Base-by-base conservation (phyloP, 371 early-diverging fungal species). In the Circinella umbellata region DNA sequence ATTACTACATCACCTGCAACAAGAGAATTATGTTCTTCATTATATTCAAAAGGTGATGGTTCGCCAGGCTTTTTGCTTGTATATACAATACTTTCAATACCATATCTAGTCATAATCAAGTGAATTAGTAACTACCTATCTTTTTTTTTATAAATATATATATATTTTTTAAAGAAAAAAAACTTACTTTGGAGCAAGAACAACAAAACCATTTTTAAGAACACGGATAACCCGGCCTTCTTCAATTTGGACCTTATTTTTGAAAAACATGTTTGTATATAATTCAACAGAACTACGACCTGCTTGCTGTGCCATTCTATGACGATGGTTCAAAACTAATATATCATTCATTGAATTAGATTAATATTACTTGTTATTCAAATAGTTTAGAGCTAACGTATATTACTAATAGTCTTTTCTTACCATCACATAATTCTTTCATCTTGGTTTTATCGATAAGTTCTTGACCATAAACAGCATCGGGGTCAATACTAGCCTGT, bases 251-350 rank as follows among this genome's bases (percentile, higher is more conserved):
- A 83, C 86, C 83, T 95, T 95, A 78, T 91, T 92, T 78, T 91
- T 94, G 86, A 99, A 97, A 85, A 92, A 97, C 69, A 97, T 72
- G 74, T 96, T 91, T 0, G 99, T 98, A 83, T 89, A 98, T 11
- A 99, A 82, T 81, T 96, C 98, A 8, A 96, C 95, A 4, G 96
- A 96, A 64, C 95, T 92, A 36, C 99, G 90, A 8, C 92, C 85
- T 0, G 99, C 99, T 73, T 93, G 93, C 80, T 98, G 97, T 5
- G 99, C 99, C 93, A 92, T 94, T 38, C 96, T 88, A 78, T 98
- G 91, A 47, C 99, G 92, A 77, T 92, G 92, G 83, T 99, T 99
- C 63, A 99, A 84, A 17, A 90, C 93, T 89, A 75, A 17, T 20
- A 34, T 37, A 61, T 4, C 36, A 36, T 51, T 37, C 38, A 13